These are phyloP conservation scores for Rhinocladiella similis DNA, from an alignment of 2,329 filamentous ascomycete species.

Conservation along the genomic window DNA sequence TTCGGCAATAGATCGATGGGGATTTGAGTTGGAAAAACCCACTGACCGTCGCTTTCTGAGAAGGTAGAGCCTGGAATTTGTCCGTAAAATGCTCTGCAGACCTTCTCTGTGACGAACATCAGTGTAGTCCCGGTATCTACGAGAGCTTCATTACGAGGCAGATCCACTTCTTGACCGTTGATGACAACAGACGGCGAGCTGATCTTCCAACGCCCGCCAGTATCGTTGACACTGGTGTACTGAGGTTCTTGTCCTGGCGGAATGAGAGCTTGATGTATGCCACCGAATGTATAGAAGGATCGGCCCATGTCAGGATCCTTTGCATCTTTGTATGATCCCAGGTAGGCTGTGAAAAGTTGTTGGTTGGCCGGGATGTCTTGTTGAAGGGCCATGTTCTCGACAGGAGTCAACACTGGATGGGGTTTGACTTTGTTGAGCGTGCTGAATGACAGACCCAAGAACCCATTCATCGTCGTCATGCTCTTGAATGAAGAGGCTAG, in stretches of 20 bases:
- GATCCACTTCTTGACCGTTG: slow-evolving; percentile 54
- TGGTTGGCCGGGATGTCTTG: slow-evolving; percentile 53
- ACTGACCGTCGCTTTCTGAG: slow-evolving; percentile 60
- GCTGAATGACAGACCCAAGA: slow-evolving; percentile 59
- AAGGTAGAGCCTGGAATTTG: slow-evolving; percentile 63
- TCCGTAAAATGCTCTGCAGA: slow-evolving; percentile 63
- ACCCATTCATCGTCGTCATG: slow-evolving; percentile 55
- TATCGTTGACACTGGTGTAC: slow-evolving; percentile 64
- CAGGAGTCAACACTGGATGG: slow-evolving; percentile 58
- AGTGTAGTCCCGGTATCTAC: slow-evolving; percentile 72
- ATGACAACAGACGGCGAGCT: slow-evolving; percentile 58
- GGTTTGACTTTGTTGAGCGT: slow-evolving; percentile 64
- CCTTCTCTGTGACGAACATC: slow-evolving; percentile 61
- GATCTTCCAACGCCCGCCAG: slow-evolving; percentile 69
- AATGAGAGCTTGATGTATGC: slow-evolving; percentile 65
- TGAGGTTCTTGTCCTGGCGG: slow-evolving; percentile 55
- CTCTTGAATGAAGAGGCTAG: slow-evolving; percentile 58
- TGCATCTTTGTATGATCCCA: slow-evolving; percentile 58
- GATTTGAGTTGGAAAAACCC: slow-evolving; percentile 59
- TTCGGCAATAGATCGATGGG: slow-evolving; percentile 57
- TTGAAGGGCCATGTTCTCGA: slow-evolving; percentile 68
- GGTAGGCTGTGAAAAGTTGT: slow-evolving; percentile 64
- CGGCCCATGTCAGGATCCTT: slow-evolving; percentile 45
- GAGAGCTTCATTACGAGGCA: slow-evolving; percentile 64
- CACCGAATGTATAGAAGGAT: slow-evolving; percentile 73